Evolutionary conservation across 768 basidiomycete species (phyloP).

Genomic region (Boletus rubroflammeus): DNA sequence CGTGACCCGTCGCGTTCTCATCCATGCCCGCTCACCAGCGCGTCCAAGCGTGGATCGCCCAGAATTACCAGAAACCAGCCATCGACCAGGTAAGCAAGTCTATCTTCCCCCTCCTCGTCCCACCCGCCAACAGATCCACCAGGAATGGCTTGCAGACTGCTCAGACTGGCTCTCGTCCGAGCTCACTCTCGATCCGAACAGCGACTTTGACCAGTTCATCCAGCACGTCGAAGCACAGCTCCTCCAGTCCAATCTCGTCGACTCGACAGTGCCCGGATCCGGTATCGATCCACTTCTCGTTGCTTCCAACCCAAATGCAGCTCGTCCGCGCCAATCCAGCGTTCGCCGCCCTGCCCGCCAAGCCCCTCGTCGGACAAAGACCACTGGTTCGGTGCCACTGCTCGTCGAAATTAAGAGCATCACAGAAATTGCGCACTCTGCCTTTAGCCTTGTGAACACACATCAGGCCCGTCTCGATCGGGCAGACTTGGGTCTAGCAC

Average conservation of each 20-base stretch:
- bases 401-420: constrained; percentile 74
- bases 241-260: constrained; percentile 64
- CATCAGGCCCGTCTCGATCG: constrained; percentile 61
- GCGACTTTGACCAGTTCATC: constrained; percentile 50
- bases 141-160: constrained; percentile 80
- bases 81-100: constrained; percentile 60
- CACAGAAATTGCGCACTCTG: constrained; percentile 84
- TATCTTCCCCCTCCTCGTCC: not conserved
- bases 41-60: constrained; percentile 52
- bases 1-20: constrained; percentile 1
- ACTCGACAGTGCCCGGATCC: constrained; percentile 68
- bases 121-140: constrained; percentile 1
- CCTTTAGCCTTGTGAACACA: constrained; percentile 72
- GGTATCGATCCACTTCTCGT: constrained; percentile 45
- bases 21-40: constrained; percentile 24
- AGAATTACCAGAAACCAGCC: constrained; percentile 54
- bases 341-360: constrained; percentile 1
- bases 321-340: constrained; percentile 5
- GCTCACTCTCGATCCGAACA: constrained; percentile 43
- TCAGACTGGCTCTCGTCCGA: constrained; percentile 58
- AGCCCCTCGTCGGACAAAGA: constrained; percentile 11
- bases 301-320: constrained; percentile 3
- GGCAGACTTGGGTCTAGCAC: constrained; percentile 42
- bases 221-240: constrained; percentile 60
- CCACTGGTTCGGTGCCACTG: constrained; percentile 43